These are phyloP conservation scores for Dictyostelium purpureum DNA, from an alignment of 78 protist species.

Conservation along the genomic window DNA sequence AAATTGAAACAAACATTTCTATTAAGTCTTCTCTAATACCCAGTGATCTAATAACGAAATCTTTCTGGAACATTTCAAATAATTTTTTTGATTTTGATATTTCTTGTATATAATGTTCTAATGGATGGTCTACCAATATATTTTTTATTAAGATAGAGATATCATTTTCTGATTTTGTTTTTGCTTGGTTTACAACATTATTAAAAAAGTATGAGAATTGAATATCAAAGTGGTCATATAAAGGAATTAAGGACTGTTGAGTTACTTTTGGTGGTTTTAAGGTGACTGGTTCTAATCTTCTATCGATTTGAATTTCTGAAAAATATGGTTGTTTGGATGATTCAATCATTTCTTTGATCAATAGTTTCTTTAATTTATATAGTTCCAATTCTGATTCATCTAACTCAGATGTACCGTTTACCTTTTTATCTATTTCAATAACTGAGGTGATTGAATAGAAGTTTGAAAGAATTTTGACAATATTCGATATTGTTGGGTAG, in stretches of 20 bases:
- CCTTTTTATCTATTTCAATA: background rate
- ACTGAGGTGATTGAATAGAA: background rate
- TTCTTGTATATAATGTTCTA: background rate
- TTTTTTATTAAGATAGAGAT: background rate
- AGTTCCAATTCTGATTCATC: background rate
- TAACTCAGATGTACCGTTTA: background rate
- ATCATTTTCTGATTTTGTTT: background rate
- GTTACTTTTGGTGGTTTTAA: background rate
- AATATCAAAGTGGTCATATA: background rate
- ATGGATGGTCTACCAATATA: background rate
- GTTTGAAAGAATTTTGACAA: slow-evolving; percentile 14
- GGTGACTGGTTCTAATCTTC: background rate
- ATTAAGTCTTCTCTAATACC: background rate
- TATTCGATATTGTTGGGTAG: background rate
- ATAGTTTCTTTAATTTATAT: background rate
- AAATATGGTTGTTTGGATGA: background rate
- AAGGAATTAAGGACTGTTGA: background rate
- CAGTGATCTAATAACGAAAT: background rate
- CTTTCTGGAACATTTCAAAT: background rate
- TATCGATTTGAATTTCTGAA: background rate
- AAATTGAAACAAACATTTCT: background rate
- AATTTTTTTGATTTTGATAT: background rate
- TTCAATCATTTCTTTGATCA: background rate
- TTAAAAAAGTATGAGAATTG: background rate
- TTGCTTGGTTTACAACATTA: background rate